Base-by-base conservation (phyloP, 805 yeast genomes). In the Novakomyces olei region DNA sequence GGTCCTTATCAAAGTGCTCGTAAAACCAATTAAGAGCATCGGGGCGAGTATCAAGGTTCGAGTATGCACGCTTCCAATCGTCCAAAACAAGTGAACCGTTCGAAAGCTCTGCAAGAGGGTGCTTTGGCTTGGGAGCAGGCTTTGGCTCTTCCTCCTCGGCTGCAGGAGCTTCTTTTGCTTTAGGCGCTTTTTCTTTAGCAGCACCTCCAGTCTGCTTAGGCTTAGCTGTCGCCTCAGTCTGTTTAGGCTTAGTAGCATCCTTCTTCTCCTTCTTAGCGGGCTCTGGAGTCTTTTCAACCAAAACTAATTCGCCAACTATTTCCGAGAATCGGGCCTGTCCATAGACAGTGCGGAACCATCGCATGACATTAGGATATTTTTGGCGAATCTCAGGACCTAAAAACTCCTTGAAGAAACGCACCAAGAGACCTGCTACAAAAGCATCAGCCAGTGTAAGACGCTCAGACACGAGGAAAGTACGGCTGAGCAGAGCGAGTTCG, bases 21-120 rank as follows among this genome's bases (percentile, higher is more conserved):
- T 94, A 88, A 83, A 85, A 88, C 83, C 85, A 88, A 55, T 96
- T 96, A 46, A 85, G 65, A 44, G 95, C 92, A 44, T 60, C 71
- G 54, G 70, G 73, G 63, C 95, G 78, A 54, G 96, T 85, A 50
- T 88, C 96, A 63, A 80, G 85, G 69, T 85, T 88, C 42, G 95
- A 81, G 74, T 88, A 85, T 44, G 61, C 61, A 65, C 94, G 76
- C 72, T 88, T 88, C 91, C 94, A 83, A 59, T 79, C 88, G 53
- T 85, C 95, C 41, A 85, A 49, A 39, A 69, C 59, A 46, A 72
- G 61, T 45, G 64, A 61, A 40, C 73, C 49, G 39, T 79, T 55
- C 53, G 68, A 74, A 42, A 85, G 69, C 38, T 64, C 61, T 55
- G 70, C 91, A 55, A 83, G 69, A 51, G 96, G 95, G 63, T 85